phyloP scores from a whole-genome alignment of 331 rosid species.

The Spiraea crenata region DNA sequence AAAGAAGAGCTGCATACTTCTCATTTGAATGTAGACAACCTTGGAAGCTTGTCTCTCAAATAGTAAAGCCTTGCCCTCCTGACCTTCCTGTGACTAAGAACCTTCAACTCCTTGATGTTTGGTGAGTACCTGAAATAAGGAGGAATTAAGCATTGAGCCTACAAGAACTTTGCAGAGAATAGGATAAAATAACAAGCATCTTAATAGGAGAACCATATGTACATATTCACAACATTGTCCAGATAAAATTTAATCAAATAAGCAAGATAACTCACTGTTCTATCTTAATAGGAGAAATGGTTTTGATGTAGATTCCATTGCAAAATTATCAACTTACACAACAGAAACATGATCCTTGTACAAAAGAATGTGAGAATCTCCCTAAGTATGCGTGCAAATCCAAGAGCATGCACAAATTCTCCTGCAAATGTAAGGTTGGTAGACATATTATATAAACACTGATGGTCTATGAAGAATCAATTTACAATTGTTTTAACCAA shows the following conservation, averaged over 20 bases:
- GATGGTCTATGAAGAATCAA: not conserved
- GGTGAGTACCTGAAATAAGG: slow-evolving; percentile 75
- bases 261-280: slow-evolving; percentile 66
- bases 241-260: not conserved
- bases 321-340: slow-evolving; percentile 53
- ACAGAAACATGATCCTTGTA: slow-evolving; percentile 96
- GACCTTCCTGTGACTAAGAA: slow-evolving; percentile 78
- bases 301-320: not conserved
- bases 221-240: not conserved
- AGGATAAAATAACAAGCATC: too few species aligned
- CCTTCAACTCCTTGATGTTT: slow-evolving; percentile 81
- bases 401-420: not conserved
- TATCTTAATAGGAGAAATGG: slow-evolving; percentile 24
- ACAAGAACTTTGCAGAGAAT: not conserved
- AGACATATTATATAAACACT: not conserved
- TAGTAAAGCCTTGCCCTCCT: slow-evolving; percentile 87
- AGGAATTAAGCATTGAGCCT: slow-evolving; percentile 12
- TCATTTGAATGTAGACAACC: slow-evolving; percentile 91
- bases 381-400: not conserved
- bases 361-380: not conserved
- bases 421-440: slow-evolving; percentile 6
- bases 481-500: not conserved
- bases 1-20: slow-evolving; percentile 15
- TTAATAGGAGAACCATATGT: not conserved
- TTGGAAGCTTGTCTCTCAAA: slow-evolving; percentile 92